Evolutionary conservation across 2,329 filamentous ascomycete genomes (phyloP), one percentile per base, ranked within the genome.

Genomic region (Aureobasidium musti): DNA sequence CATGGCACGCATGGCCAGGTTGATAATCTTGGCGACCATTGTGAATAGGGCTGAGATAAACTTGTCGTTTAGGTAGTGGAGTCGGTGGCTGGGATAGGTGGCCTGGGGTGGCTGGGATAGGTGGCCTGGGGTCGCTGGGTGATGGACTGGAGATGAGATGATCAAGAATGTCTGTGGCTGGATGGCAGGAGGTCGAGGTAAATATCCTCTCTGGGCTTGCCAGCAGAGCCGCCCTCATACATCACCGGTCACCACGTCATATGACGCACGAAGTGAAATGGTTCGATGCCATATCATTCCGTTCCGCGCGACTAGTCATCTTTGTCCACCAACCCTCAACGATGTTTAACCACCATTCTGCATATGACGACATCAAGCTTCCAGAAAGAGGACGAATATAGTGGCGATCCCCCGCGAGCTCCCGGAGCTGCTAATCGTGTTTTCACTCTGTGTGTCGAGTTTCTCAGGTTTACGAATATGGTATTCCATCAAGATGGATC

Each of bases 1-100:
- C 53, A 73, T 63, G 56, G 67, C 72, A 59, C 73, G 71, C 59
- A 74, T 70, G 69, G 69, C 70, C 53, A 72, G 60, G 67, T 72
- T 72, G 65, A 74, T 65, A 23, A 72, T 69, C 59, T 70, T 70
- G 33, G 67, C 41, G 37, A 68, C 66, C 68, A 69, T 70, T 59
- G 35, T 68, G 41, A 26, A 53, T 61, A 65, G 23, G 50, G 39
- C 53, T 47, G 30, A 30, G 35, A 47, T 56, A 54, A 35, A 28
- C 37, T 64, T 33, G 19, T 64, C 49, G 54, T 54, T 52, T 67
- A 63, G 65, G 35, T 49, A 11, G 26, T 37, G 37, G 60, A 39
- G 35, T 39, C 35, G 35, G 17, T 41, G 52, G 35, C 35, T 53
- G 39, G 39, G 26, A 43, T 57, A 53, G 52, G 59, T n/a, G 33